phyloP scores from a whole-genome alignment of 2,329 filamentous ascomycete species.

The Davidsoniella virescens region DNA sequence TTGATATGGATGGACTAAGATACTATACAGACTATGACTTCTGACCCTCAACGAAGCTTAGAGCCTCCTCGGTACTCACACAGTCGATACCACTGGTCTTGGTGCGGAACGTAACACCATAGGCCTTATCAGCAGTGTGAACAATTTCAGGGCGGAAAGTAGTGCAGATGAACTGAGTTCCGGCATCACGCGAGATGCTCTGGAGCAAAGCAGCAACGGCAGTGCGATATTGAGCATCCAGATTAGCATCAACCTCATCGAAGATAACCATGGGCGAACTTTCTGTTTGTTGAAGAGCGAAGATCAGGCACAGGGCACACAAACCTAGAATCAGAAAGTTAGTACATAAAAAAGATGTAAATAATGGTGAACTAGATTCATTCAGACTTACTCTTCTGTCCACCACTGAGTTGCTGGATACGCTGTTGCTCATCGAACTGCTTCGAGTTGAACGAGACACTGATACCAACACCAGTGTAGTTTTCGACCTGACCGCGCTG shows the following conservation, averaged over 20 bases:
- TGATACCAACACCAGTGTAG: slow-evolving; percentile 91
- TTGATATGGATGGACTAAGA: too few relatives aligned
- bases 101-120: slow-evolving; percentile 83
- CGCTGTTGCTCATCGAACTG: slow-evolving; percentile 89
- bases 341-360: slow-evolving; percentile 12
- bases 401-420: slow-evolving; percentile 91
- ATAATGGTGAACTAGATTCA: neutral
- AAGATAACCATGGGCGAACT: slow-evolving; percentile 98
- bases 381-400: slow-evolving; percentile 85
- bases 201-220: slow-evolving; percentile 82
- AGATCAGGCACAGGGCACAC: slow-evolving; percentile 92
- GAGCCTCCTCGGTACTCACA: slow-evolving; percentile 68
- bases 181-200: slow-evolving; percentile 51
- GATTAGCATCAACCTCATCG: slow-evolving; percentile 95
- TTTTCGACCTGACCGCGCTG: slow-evolving; percentile 69
- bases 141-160: slow-evolving; percentile 97
- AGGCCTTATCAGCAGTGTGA: slow-evolving; percentile 89
- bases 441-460: slow-evolving; percentile 96
- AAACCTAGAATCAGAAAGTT: slow-evolving; percentile 41
- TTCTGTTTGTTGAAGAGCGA: slow-evolving; percentile 96
- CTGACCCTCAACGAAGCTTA: slow-evolving; percentile 90
- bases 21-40: slow-evolving; percentile 3
- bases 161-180: slow-evolving; percentile 87
- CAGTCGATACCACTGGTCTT: slow-evolving; percentile 93
- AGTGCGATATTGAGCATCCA: slow-evolving; percentile 94